Evolutionary conservation across 208 protist species (phyloP), one percentile per base, ranked within the genome.

Genomic region (Acanthamoeba royreba): DNA sequence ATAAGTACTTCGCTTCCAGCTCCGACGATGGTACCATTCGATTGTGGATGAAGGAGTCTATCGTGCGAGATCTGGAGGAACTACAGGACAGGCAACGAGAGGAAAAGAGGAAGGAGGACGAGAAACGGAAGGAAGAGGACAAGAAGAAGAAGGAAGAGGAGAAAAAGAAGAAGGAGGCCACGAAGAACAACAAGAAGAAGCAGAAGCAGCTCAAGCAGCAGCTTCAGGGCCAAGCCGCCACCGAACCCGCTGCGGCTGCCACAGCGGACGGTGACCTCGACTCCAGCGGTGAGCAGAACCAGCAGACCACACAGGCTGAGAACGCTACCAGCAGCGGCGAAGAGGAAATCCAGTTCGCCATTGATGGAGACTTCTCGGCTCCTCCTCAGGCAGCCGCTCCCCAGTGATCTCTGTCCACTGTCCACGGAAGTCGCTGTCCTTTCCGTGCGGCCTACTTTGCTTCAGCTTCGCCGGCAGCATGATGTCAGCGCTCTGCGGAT

Each of bases 1-100:
- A 87, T 31, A 45, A 89, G 22, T 43, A 40, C 42, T 94, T 92
- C 85, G 83, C 94, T 17, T 85, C 72, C n/a, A 85, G 31, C 91
- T 91, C 22, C 92, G 77, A 52, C 38, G 86, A 72, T 22, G 92
- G 92, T 31, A 89, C 53, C n/a, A 91, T 91, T 28, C 83, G 83
- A 43, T 28, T 91, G 53, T 91, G 83, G 83, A 61, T 74, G 83
- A 66, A 91, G 40, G 83, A 91, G 72, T 25, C 38, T 25, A 42
- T 85, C 19, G 72, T 85, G 72, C 38, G 72, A n/a, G 72, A 52
- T 25, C 45, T 85, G n/a, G 72, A 85, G 72, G 72, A 85, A 31
- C 38, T n/a, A 7, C 72, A 85, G 72, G 72, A 85, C 17, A 7
- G n/a, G 25, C 42, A 85, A 42, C 72, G 72, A 2, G 72, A 45